These are phyloP conservation scores for Metschnikowia kunwiensis DNA, from an alignment of 805 yeast genomes.

Conservation along the genomic window DNA sequence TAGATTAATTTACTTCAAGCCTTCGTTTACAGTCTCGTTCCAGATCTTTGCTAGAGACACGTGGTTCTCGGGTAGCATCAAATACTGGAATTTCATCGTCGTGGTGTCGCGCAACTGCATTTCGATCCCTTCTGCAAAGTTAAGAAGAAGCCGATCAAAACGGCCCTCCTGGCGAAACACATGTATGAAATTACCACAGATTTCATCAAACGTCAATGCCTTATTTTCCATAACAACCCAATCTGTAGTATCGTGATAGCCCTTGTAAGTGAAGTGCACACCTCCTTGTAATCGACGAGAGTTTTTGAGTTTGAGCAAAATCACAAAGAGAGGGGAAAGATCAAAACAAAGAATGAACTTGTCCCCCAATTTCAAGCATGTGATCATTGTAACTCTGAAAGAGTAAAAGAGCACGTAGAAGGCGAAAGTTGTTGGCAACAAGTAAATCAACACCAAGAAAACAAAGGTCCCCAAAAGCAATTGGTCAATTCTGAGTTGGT, in stretches of 20 bases:
- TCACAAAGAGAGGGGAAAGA: slow-evolving; percentile 82
- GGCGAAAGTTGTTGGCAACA: slow-evolving; percentile 84
- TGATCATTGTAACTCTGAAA: slow-evolving; percentile 51
- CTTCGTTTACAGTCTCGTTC: slow-evolving; percentile 2
- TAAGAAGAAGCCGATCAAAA: slow-evolving; percentile 12
- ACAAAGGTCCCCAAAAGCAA: slow-evolving; percentile 82
- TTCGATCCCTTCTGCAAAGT: slow-evolving; percentile 17
- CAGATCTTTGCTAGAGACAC: slow-evolving; percentile 8
- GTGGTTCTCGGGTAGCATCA: slow-evolving; percentile 18
- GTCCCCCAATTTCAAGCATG: slow-evolving; percentile 52
- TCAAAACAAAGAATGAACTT: slow-evolving; percentile 62
- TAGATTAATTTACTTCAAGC: slow-evolving; percentile 3
- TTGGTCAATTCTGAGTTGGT: slow-evolving; percentile 74
- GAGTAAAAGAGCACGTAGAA: slow-evolving; percentile 74
- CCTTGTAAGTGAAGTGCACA: slow-evolving; percentile 31
- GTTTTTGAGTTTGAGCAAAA: slow-evolving; percentile 76
- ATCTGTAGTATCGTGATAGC: slow-evolving; percentile 16
- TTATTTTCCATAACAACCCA: slow-evolving; percentile 35
- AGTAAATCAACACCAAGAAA: slow-evolving; percentile 72
- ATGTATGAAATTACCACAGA: slow-evolving; percentile 29
- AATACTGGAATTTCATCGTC: slow-evolving; percentile 16
- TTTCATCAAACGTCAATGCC: slow-evolving; percentile 36
- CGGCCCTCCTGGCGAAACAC: slow-evolving; percentile 20
- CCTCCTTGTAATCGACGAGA: slow-evolving; percentile 62
- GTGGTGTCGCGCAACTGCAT: slow-evolving; percentile 14